Evolutionary conservation across 2,329 filamentous ascomycete genomes (phyloP).

Genomic region (Hypomyces perniciosus): DNA sequence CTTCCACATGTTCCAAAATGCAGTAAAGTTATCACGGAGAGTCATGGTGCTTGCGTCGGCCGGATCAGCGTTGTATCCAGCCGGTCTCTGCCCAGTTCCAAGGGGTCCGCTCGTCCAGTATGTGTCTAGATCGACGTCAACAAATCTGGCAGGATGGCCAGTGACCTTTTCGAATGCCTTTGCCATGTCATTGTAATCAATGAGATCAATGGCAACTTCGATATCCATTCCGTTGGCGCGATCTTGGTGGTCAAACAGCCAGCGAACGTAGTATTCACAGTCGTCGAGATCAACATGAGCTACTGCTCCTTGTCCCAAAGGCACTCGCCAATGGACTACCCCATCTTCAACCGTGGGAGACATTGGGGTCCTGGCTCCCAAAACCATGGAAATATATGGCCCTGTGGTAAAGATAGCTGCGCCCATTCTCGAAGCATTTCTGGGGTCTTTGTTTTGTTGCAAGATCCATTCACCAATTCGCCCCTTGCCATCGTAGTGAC

Average conservation of each 20-base stretch:
- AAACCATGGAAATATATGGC: slow-evolving; percentile 42
- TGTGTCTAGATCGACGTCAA: slow-evolving; percentile 29
- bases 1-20: slow-evolving; percentile 44
- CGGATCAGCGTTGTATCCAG: slow-evolving; percentile 31
- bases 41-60: slow-evolving; percentile 30
- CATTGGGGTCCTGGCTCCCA: slow-evolving; percentile 32
- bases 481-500: slow-evolving; percentile 45
- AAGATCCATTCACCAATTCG: slow-evolving; percentile 39
- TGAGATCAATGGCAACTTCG: slow-evolving; percentile 36
- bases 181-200: slow-evolving; percentile 35
- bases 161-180: slow-evolving; percentile 37
- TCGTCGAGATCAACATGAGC: slow-evolving; percentile 40
- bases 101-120: slow-evolving; percentile 25
- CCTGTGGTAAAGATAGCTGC: slow-evolving; percentile 35
- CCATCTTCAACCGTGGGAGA: slow-evolving; percentile 33
- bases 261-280: slow-evolving; percentile 40
- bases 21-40: slow-evolving; percentile 42
- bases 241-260: slow-evolving; percentile 42
- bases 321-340: slow-evolving; percentile 35
- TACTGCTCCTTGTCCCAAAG: slow-evolving; percentile 35
- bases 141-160: slow-evolving; percentile 34
- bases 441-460: slow-evolving; percentile 28
- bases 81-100: slow-evolving; percentile 18
- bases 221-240: slow-evolving; percentile 40
- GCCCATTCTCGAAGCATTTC: slow-evolving; percentile 23